Conservation (phyloP, 2,329 filamentous ascomycete genomes). For the Teratosphaeria viscida region DNA sequence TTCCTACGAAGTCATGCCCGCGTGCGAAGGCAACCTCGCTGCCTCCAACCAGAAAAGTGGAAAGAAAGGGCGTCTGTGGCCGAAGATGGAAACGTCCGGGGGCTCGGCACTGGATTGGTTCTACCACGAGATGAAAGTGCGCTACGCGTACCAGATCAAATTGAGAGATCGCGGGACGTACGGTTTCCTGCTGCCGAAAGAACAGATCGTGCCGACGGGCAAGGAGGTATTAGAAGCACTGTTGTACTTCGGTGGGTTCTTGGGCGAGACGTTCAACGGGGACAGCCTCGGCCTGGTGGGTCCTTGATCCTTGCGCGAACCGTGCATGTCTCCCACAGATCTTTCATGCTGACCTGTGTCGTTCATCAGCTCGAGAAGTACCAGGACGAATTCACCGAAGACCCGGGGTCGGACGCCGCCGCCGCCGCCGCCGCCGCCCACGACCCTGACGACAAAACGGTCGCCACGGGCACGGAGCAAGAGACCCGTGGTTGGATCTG, state of each 20-base stretch:
- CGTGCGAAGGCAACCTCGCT: conserved; percentile 67
- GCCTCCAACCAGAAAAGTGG: conserved; percentile 7
- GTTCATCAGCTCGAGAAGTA: not conserved
- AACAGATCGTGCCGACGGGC: conserved; percentile 80
- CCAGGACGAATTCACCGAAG: not conserved
- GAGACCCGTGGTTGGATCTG: not conserved
- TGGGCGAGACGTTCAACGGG: conserved; percentile 26
- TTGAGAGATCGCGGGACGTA: conserved; percentile 87
- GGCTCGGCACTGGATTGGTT: conserved; percentile 92
- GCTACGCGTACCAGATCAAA: conserved; percentile 83
- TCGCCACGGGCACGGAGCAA: not conserved
- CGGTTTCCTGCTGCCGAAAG: conserved; percentile 78
- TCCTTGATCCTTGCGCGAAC: not conserved
- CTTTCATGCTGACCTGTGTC: not conserved
- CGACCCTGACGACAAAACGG: not conserved
- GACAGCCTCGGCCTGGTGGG: not conserved
- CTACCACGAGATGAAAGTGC: conserved; percentile 73
- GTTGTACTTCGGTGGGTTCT: conserved; percentile 72
- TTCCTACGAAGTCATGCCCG: conserved; percentile 56
- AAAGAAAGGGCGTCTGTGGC: conserved; percentile 26
- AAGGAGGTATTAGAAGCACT: conserved; percentile 78
- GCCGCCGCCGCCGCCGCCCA: too few relatives aligned
- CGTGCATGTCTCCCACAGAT: too few relatives aligned
- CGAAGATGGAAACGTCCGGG: conserved; percentile 61
- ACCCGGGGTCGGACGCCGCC: too few relatives aligned